A percentile compares a stretch with the other conserved stretches of the same genome.
These are phyloP conservation scores for Globisporangium sylvaticum DNA, from an alignment of 352 stramenopile genomes.

Conservation along the genomic window DNA sequence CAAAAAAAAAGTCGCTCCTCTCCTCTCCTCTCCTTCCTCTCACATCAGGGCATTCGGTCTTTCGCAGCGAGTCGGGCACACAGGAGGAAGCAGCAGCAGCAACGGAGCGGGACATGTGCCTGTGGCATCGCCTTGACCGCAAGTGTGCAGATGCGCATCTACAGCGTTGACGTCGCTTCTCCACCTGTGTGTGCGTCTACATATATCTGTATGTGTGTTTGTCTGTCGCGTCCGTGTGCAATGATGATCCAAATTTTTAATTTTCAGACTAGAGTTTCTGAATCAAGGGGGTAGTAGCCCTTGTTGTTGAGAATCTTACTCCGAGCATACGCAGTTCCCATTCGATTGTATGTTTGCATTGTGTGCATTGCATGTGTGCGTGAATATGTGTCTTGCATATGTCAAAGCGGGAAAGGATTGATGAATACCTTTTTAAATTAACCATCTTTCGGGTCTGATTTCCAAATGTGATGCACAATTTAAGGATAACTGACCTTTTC, in stretches of 20 bases:
- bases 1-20: background rate
- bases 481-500: conserved; percentile 80
- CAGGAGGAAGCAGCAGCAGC: background rate
- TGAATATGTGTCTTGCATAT: background rate
- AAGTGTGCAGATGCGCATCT: no score
- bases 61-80: conserved; percentile 4
- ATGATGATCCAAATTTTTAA: conserved; percentile 75
- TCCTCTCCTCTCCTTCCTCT: background rate
- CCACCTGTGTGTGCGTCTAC: background rate
- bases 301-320: conserved; percentile 71
- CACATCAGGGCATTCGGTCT: conserved; percentile 3
- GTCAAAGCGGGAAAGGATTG: conserved; percentile 40
- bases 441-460: conserved; percentile 91
- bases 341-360: conserved; percentile 9
- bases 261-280: conserved; percentile 92
- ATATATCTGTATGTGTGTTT: background rate
- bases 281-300: conserved; percentile 86
- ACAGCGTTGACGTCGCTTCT: no score
- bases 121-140: no score
- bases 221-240: conserved; percentile 38
- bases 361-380: conserved; percentile 4
- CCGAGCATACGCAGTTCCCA: conserved; percentile 53
- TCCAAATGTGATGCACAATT: conserved; percentile 79
- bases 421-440: conserved; percentile 81
- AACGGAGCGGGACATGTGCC: no score